Conservation (phyloP, 2,329 filamentous ascomycete genomes). For the Rhinocladiella similis region DNA sequence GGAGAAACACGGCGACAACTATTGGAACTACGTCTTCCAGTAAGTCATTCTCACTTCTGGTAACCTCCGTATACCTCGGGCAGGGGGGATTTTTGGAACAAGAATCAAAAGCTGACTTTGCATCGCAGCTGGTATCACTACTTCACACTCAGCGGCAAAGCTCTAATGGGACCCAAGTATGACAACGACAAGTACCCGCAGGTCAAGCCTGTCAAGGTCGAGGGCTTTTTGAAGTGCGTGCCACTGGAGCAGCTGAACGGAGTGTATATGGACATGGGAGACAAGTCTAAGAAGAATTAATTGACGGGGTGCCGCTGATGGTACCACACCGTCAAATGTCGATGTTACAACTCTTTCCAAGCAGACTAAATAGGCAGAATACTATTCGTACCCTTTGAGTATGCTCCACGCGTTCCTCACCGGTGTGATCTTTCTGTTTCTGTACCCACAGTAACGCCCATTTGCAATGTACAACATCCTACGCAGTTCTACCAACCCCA, state of each 20-base stretch:
- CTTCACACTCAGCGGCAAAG: conserved; percentile 6
- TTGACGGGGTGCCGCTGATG: no score
- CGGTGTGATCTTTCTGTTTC: no score
- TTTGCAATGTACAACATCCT: no score
- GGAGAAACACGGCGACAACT: conserved; percentile 16
- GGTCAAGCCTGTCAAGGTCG: neutral
- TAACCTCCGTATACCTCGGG: no score
- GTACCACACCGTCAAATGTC: no score
- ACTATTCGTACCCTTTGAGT: no score
- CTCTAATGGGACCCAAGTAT: conserved; percentile 6
- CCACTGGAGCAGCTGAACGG: neutral
- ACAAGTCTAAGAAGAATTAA: no score
- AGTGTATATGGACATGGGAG: neutral
- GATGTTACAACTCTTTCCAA: no score
- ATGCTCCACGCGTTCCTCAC: no score
- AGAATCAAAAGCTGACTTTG: neutral
- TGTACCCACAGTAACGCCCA: no score
- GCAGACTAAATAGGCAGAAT: no score
- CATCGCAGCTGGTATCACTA: conserved; percentile 10
- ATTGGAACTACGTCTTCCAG: conserved; percentile 23
- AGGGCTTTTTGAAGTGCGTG: neutral
- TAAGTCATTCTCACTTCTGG: neutral
- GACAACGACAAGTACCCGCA: conserved; percentile 7
- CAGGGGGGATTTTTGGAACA: neutral
- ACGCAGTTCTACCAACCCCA: no score